Percentiles rank a stretch among this genome's conserved stretches.
Conservation (phyloP, 2,329 filamentous ascomycete genomes). For the Penicillium janthinellum region DNA sequence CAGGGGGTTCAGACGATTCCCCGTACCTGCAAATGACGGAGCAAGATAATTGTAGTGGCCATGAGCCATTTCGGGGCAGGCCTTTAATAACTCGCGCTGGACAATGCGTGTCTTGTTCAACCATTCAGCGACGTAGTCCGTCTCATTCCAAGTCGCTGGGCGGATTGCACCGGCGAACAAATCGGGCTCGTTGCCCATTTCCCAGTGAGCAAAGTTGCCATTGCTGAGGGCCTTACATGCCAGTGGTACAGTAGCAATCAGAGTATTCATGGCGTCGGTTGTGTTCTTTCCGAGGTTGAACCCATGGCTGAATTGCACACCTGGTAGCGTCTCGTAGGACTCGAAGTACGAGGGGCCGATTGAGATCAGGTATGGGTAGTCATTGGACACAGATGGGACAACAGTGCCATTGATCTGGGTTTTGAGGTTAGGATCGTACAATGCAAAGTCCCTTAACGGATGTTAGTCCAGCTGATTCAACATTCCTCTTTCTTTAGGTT, state of each 20-base stretch:
- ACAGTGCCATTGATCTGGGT: conserved; percentile 57
- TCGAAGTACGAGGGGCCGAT: conserved; percentile 66
- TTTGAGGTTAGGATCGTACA: conserved; percentile 58
- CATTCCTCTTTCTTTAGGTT: neutral
- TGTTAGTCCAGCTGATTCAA: conserved; percentile 2
- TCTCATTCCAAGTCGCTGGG: conserved; percentile 57
- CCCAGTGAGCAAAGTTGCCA: conserved; percentile 59
- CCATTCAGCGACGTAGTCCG: conserved; percentile 61
- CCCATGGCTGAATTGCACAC: conserved; percentile 61
- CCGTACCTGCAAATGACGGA: conserved; percentile 59
- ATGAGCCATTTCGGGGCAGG: conserved; percentile 54
- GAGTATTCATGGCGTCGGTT: conserved; percentile 53
- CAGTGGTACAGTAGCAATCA: conserved; percentile 57
- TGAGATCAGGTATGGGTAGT: conserved; percentile 63
- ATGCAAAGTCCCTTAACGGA: conserved; percentile 55
- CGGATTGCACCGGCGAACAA: conserved; percentile 58
- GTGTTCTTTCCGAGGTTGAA: conserved; percentile 62
- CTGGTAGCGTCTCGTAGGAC: conserved; percentile 60
- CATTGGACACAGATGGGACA: conserved; percentile 52
- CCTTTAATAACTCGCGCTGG: conserved; percentile 45
- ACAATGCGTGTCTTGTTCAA: conserved; percentile 57
- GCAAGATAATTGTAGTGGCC: conserved; percentile 56
- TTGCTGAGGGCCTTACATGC: conserved; percentile 59
- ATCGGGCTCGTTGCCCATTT: conserved; percentile 68
- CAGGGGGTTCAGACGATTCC: conserved; percentile 55